Base-by-base conservation (phyloP, 345 rosid species). In the Syzygium jambos region DNA sequence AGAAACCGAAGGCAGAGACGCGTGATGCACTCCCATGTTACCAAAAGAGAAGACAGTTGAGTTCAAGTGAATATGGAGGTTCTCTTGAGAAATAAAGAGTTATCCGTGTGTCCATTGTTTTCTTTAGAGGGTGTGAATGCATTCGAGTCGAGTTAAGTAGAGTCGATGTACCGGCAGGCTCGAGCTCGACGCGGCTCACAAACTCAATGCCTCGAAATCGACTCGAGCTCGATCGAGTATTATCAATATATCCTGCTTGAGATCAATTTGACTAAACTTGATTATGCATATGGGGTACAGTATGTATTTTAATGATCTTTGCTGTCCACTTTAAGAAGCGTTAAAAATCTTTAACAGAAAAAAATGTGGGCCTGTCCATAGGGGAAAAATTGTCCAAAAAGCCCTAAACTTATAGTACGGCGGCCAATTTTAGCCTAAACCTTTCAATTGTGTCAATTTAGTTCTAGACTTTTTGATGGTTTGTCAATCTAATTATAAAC, bases 91-190 rank as follows among this genome's bases (percentile, higher is more conserved):
- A 61, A n/a, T n/a, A 14, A 13, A 13, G 17, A 61, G 14, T 61
- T n/a, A n/a, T 61, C 13, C 34, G 13, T 13, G 13, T 61, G 73
- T 61, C 34, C 19, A 13, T 61, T n/a, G 34, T 61, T 61, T 61
- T 61, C 73, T 61, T 61, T 61, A 9, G 11, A 13, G 34, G 73
- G 9, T 61, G n/a, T 0, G 19, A 61, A 61, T n/a, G 17, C 73
- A n/a, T 6, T 61, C 34, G 27, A 61, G 34, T 61, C 15, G 34
- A 61, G 73, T n/a, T 6, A 61, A 61, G 73, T n/a, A 61, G 34
- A n/a, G 73, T n/a, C 34, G 9, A 61, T 61, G 1, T 8, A 61
- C 0, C 0, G 5, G 19, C 30, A 13, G 19, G 73, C 34, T 61
- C 9, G 9, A n/a, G 38, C 73, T 13, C 9, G 73, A 61, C 6